Conservation (phyloP, 1,139 yeast genomes). For the Lodderomyces parapsilosis region DNA sequence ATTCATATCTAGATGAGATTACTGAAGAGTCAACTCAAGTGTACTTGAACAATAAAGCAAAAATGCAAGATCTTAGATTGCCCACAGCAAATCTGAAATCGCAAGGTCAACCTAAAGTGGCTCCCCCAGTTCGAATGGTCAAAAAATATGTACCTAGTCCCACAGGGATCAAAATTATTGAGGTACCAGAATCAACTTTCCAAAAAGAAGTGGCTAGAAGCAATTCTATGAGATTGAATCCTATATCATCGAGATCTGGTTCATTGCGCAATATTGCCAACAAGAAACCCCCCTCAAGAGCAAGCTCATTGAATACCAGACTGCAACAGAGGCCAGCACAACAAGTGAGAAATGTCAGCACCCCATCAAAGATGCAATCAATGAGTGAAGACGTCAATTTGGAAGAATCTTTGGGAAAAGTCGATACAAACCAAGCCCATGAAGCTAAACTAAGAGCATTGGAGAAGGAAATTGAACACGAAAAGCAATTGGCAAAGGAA, state of each 20-base stretch:
- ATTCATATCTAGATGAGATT: slow-evolving; percentile 29
- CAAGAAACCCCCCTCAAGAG: slow-evolving; percentile 19
- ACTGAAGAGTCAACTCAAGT: slow-evolving; percentile 23
- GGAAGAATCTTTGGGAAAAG: slow-evolving; percentile 14
- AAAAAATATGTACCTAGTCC: slow-evolving; percentile 50
- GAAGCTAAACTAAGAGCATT: slow-evolving; percentile 16
- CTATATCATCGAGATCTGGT: slow-evolving; percentile 20
- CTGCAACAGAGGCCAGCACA: slow-evolving; percentile 1
- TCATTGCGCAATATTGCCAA: slow-evolving; percentile 18
- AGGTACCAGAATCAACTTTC: slow-evolving; percentile 42
- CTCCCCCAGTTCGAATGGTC: slow-evolving; percentile 35
- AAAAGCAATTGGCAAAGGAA: slow-evolving; percentile 29
- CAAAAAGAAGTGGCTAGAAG: slow-evolving; percentile 40
- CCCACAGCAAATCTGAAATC: slow-evolving; percentile 1
- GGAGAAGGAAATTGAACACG: slow-evolving; percentile 30
- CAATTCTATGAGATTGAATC: slow-evolving; percentile 34
- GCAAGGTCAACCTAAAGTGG: background rate
- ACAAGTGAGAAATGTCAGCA: slow-evolving; percentile 8
- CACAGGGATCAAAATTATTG: slow-evolving; percentile 46
- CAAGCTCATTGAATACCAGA: slow-evolving; percentile 16
- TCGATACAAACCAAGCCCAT: slow-evolving; percentile 15
- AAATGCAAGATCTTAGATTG: slow-evolving; percentile 26
- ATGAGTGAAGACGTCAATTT: slow-evolving; percentile 19
- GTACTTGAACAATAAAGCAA: slow-evolving; percentile 23
- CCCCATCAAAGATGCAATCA: slow-evolving; percentile 13